Percentiles rank a stretch among this genome's conserved stretches.
Conservation (phyloP, 2,329 filamentous ascomycete genomes). For the Neospermospora avenae region DNA sequence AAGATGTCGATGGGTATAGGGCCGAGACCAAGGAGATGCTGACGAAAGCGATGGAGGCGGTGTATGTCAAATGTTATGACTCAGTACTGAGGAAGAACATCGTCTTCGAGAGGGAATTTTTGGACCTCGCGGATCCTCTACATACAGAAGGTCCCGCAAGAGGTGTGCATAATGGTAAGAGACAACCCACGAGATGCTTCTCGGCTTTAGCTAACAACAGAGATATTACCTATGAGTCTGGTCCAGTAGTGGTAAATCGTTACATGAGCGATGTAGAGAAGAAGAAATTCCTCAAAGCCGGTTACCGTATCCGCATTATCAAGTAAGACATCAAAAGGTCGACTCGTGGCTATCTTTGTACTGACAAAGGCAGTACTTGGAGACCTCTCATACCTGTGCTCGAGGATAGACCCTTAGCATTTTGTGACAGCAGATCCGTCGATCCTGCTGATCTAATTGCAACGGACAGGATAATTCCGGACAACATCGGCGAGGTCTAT, state of each 20-base stretch:
- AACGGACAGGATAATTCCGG: conserved; percentile 27
- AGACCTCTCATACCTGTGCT: conserved; percentile 24
- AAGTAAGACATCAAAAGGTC: conserved; percentile 17
- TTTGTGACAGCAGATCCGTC: conserved; percentile 28
- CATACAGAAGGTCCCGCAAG: conserved; percentile 19
- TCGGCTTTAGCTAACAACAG: background rate
- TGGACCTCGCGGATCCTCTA: conserved; percentile 12
- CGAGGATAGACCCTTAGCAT: conserved; percentile 25
- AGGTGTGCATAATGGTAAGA: conserved; percentile 25
- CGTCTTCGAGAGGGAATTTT: conserved; percentile 3
- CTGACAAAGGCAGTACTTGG: conserved; percentile 27
- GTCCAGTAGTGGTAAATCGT: conserved; percentile 18
- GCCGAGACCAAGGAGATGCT: conserved; percentile 18
- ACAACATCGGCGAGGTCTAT: conserved; percentile 28
- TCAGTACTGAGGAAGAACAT: conserved; percentile 17
- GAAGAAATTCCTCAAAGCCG: conserved; percentile 15
- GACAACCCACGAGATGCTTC: too few relatives aligned
- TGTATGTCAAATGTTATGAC: conserved; percentile 23
- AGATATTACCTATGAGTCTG: conserved; percentile 25
- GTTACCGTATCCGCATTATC: conserved; percentile 23
- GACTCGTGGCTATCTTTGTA: background rate
- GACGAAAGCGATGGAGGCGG: conserved; percentile 7
- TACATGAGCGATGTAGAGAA: conserved; percentile 13
- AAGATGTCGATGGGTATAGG: conserved; percentile 12
- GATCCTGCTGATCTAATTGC: conserved; percentile 25